These are phyloP conservation scores for Candida ovalis DNA, from an alignment of 805 yeast species.

Conservation along the genomic window DNA sequence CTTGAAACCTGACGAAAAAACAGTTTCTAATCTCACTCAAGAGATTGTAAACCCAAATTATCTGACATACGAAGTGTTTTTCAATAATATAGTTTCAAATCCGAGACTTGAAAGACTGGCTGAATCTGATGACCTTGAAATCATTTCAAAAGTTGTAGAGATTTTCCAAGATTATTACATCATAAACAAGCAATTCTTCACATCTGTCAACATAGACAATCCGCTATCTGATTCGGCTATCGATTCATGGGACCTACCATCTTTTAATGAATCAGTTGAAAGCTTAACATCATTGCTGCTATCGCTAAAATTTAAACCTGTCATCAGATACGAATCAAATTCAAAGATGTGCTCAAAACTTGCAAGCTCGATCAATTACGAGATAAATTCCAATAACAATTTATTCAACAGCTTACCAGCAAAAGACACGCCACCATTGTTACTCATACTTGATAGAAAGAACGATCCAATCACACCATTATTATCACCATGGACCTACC, in stretches of 20 bases:
- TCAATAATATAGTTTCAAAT: slow-evolving; percentile 73
- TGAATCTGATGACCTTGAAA: slow-evolving; percentile 84
- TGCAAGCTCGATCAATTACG: slow-evolving; percentile 61
- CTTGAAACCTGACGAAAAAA: slow-evolving; percentile 64
- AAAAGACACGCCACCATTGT: slow-evolving; percentile 63
- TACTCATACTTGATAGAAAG: slow-evolving; percentile 76
- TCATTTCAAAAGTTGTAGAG: slow-evolving; percentile 72
- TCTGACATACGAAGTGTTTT: slow-evolving; percentile 69
- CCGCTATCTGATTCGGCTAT: slow-evolving; percentile 23
- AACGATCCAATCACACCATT: slow-evolving; percentile 94
- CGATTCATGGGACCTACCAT: slow-evolving; percentile 43
- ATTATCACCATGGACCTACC: slow-evolving; percentile 95
- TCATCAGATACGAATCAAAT: slow-evolving; percentile 71
- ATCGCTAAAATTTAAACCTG: slow-evolving; percentile 73
- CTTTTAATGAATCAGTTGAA: slow-evolving; percentile 39
- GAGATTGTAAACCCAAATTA: slow-evolving; percentile 82
- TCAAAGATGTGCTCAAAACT: slow-evolving; percentile 62
- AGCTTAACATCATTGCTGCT: slow-evolving; percentile 56
- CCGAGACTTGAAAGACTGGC: slow-evolving; percentile 82
- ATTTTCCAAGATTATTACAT: slow-evolving; percentile 80
- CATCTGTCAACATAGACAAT: slow-evolving; percentile 28
- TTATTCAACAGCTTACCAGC: slow-evolving; percentile 64
- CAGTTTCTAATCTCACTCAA: slow-evolving; percentile 53
- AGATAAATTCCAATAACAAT: slow-evolving; percentile 51
- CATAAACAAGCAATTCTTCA: slow-evolving; percentile 60